These are phyloP conservation scores for Scleroderma bovista DNA, from an alignment of 768 basidiomycete species.

Conservation along the genomic window DNA sequence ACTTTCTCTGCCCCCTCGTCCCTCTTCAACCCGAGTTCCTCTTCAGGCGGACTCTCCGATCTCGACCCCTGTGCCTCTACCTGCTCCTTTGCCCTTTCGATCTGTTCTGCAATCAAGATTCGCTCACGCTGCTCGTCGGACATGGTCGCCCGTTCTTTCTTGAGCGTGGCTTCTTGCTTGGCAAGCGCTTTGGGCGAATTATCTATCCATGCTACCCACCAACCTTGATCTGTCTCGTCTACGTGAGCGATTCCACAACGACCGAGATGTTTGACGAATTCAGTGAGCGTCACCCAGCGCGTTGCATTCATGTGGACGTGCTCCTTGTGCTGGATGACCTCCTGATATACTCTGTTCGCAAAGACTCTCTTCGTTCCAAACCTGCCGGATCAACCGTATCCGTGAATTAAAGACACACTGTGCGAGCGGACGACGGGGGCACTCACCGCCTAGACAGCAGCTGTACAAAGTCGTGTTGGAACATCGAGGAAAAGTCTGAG, in stretches of 20 bases:
- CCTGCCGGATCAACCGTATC: conserved; percentile 31
- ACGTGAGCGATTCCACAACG: conserved; percentile 82
- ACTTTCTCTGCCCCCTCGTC: conserved; percentile 71
- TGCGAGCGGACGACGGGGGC: no score
- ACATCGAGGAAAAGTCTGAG: conserved; percentile 79
- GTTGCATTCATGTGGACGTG: conserved; percentile 99
- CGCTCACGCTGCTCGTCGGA: conserved; percentile 96
- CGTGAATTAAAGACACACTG: background rate
- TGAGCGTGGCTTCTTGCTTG: conserved; percentile 79
- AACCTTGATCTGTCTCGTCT: conserved; percentile 98
- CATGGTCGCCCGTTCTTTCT: conserved; percentile 87
- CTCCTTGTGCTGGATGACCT: conserved; percentile 89
- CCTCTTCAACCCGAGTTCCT: conserved; percentile 58
- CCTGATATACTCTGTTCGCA: conserved; percentile 95
- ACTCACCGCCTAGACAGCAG: conserved; percentile 78
- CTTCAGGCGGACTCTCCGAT: conserved; percentile 35
- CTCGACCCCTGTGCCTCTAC: conserved; percentile 29
- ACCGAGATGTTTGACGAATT: conserved; percentile 88
- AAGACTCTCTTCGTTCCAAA: conserved; percentile 93
- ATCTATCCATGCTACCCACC: conserved; percentile 97
- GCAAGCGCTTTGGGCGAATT: conserved; percentile 91
- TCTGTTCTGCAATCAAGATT: conserved; percentile 85
- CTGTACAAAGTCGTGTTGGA: conserved; percentile 89
- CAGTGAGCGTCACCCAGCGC: conserved; percentile 96
- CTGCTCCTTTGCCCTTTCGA: conserved; percentile 72